These are phyloP conservation scores for Hypoxylon lienhwacheense DNA, from an alignment of 495 filamentous ascomycete genomes.

Conservation along the genomic window DNA sequence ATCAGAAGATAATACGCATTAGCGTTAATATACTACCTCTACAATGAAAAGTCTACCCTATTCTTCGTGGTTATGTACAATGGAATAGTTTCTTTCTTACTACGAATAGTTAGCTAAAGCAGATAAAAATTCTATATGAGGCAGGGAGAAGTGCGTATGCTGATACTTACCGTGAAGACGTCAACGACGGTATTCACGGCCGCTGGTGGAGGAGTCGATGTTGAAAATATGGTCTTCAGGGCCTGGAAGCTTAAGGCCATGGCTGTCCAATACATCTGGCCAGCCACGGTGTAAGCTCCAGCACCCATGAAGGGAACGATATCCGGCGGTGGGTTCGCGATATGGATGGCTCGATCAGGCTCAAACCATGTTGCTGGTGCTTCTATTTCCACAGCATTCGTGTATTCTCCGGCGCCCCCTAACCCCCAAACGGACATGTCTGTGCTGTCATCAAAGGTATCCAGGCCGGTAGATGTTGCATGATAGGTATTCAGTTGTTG, in stretches of 20 bases:
- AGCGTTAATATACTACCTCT: no score
- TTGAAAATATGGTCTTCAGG: constrained; percentile 6
- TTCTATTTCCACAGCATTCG: not conserved
- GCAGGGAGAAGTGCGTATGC: no score
- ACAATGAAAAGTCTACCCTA: no score
- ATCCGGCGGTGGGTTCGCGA: constrained; percentile 16
- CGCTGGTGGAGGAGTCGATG: constrained; percentile 18
- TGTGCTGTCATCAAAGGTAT: constrained; percentile 4
- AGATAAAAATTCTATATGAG: no score
- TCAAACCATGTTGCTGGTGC: constrained; percentile 6
- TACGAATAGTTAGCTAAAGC: no score
- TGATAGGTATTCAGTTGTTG: not conserved
- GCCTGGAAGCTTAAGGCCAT: constrained; percentile 28
- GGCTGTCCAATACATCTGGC: constrained; percentile 22
- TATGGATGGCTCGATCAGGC: constrained; percentile 23
- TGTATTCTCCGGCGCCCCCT: not conserved
- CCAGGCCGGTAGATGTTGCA: not conserved
- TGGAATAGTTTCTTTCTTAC: no score
- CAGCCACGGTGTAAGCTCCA: constrained; percentile 17
- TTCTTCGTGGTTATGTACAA: no score
- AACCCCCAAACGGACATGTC: not conserved
- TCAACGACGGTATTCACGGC: constrained; percentile 9
- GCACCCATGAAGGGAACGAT: constrained; percentile 23
- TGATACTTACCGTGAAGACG: no score
- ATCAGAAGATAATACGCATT: no score